Evolutionary conservation across 345 rosid genomes (phyloP), one percentile per base, ranked within the genome.

Genomic region (Cardamine resedifolia): DNA sequence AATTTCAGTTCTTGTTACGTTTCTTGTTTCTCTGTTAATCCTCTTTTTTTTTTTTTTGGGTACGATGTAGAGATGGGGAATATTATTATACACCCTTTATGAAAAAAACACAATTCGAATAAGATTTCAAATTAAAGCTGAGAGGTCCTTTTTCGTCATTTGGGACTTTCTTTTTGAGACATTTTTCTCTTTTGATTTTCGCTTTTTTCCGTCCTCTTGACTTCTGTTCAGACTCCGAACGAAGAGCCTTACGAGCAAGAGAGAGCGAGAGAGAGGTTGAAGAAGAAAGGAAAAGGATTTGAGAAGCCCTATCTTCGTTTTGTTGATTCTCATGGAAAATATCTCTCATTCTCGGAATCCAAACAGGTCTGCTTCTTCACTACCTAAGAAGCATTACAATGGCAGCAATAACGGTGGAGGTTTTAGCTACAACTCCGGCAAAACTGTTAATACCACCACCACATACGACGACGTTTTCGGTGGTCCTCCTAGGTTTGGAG

Each of bases 391-490:
- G 58, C 11, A 77, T 58, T 73, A 31, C 75, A 85, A 74, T 60
- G 81, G 66, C 53, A 49, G 31, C 20, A 20, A 28, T 18, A 47
- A 58, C 52, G 36, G 47, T 7, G 50, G 60, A 11, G 77, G 59
- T 58, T 52, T 72, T 24, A 66, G n/a, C 31, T 76, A 70, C 62
- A 18, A 24, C 77, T 51, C 80, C 79, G 72, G 53, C 41, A 60
- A 24, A 19, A 71, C 52, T 4, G 11, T 50, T 73, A 74, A 77
- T 36, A 80, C 63, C 16, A 19, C 73, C 18, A 72, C 85, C 24
- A 71, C 83, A 4, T 86, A 90, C 81, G 91, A 88, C 77, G 92
- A 94, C 81, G 88, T 90, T 3, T 90, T 88, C 64, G 91, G 91
- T 1, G 91, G 90, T 10, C 87, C 94, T 0, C 90, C 90, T 2